Conservation (phyloP, 257 asterid genomes). For the Lavandula angustifolia region DNA sequence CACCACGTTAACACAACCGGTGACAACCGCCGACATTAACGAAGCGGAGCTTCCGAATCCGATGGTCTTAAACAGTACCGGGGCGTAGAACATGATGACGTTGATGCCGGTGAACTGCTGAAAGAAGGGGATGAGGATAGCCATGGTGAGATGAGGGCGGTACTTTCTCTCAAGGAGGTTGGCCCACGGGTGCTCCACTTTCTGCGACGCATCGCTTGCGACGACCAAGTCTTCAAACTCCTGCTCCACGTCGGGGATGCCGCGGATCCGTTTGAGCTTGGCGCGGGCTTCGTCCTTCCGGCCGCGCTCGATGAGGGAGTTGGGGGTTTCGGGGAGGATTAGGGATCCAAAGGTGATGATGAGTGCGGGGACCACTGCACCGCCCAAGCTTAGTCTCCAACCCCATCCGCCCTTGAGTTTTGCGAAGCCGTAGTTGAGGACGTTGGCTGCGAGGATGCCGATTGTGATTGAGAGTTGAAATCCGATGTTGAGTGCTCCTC, state of each 20-base stretch:
- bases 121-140: conserved; percentile 65
- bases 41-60: conserved; percentile 65
- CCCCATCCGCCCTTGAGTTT: conserved; percentile 55
- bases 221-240: conserved; percentile 70
- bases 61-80: conserved; percentile 68
- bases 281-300: conserved; percentile 47
- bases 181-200: conserved; percentile 71
- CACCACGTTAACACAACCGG: conserved; percentile 56
- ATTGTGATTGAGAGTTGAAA: conserved; percentile 49
- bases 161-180: conserved; percentile 61
- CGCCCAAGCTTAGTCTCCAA: conserved; percentile 83
- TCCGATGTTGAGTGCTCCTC: conserved; percentile 55
- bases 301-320: conserved; percentile 81
- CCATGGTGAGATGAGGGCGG: conserved; percentile 82
- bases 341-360: conserved; percentile 68
- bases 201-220: conserved; percentile 64
- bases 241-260: conserved; percentile 53
- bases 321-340: conserved; percentile 84
- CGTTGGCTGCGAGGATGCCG: conserved; percentile 50
- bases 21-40: conserved; percentile 64
- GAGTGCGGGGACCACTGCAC: conserved; percentile 81
- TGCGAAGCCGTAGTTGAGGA: conserved; percentile 45
- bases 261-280: conserved; percentile 55
- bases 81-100: conserved; percentile 81
- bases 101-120: conserved; percentile 87